Conservation (phyloP, 441 rosid species). For the Pelargonium australe region DNA sequence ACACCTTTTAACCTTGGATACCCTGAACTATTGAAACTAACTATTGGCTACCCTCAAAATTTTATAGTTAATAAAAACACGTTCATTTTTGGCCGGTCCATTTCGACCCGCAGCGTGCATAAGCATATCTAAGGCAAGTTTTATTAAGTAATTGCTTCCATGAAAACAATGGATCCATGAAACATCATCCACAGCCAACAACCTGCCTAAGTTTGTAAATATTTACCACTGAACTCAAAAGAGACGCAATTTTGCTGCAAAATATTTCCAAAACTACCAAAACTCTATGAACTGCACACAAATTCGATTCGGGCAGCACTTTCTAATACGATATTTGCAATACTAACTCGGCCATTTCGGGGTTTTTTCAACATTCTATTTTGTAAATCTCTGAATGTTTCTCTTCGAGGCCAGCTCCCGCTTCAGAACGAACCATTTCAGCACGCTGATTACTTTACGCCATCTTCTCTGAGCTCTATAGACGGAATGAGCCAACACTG, state of each 20-base stretch:
- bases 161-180: constrained; percentile 9
- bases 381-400: constrained; percentile 30
- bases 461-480: constrained; percentile 71
- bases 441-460: constrained; percentile 71
- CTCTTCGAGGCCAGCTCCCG: constrained; percentile 46
- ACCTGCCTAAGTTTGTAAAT: constrained; percentile 13
- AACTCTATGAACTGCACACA: constrained; percentile 24
- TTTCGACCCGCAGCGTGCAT: too few relatives aligned
- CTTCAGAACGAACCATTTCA: constrained; percentile 67
- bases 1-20: too few relatives aligned
- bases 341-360: background rate
- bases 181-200: constrained; percentile 10
- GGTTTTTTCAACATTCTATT: background rate
- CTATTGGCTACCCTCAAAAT: too few relatives aligned
- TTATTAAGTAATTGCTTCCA: background rate
- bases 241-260: constrained; percentile 11
- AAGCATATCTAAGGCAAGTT: too few relatives aligned
- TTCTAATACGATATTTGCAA: constrained; percentile 8
- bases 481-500: constrained; percentile 33
- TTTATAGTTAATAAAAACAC: too few relatives aligned
- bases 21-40: too few relatives aligned
- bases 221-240: constrained; percentile 18
- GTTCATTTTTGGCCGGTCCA: too few relatives aligned
- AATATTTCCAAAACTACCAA: constrained; percentile 15
- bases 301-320: constrained; percentile 19